These are phyloP conservation scores for Zizania latifolia DNA, from an alignment of 176 grass and related monocot species.

Conservation along the genomic window DNA sequence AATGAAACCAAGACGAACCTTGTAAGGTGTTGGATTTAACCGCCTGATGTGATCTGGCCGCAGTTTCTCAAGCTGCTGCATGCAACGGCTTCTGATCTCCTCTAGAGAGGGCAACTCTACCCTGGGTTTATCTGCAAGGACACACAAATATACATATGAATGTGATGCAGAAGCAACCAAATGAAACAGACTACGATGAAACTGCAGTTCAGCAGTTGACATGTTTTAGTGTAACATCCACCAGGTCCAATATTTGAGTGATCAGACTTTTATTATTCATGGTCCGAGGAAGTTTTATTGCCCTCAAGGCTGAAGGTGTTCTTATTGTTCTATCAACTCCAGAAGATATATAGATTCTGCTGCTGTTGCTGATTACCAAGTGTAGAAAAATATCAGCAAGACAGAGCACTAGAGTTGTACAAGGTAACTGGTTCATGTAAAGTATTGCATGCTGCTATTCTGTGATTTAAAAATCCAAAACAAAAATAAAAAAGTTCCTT, in stretches of 20 bases:
- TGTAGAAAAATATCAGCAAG: neutral
- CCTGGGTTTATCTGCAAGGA: conserved; percentile 55
- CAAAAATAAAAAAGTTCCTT: neutral
- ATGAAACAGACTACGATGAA: neutral
- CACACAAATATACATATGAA: neutral
- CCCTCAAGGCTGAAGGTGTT: neutral
- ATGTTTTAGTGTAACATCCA: neutral
- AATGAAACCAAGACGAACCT: conserved; percentile 48
- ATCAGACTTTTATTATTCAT: neutral
- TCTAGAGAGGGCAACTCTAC: conserved; percentile 67
- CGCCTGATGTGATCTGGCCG: conserved; percentile 84
- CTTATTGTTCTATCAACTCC: neutral
- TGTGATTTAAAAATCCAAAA: neutral
- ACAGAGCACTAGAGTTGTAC: neutral
- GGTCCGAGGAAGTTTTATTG: neutral
- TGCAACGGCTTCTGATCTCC: conserved; percentile 77
- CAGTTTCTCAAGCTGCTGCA: conserved; percentile 82
- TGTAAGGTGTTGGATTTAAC: conserved; percentile 95
- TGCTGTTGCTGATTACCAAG: neutral
- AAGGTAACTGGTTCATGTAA: neutral
- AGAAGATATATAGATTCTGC: neutral
- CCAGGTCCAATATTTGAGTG: neutral
- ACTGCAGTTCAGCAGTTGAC: neutral
- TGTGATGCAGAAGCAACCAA: neutral
- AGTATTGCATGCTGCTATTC: neutral